Percentiles rank a stretch among this genome's conserved stretches.
Conservation (phyloP, 345 rosid species). For the Combretum micranthum region DNA sequence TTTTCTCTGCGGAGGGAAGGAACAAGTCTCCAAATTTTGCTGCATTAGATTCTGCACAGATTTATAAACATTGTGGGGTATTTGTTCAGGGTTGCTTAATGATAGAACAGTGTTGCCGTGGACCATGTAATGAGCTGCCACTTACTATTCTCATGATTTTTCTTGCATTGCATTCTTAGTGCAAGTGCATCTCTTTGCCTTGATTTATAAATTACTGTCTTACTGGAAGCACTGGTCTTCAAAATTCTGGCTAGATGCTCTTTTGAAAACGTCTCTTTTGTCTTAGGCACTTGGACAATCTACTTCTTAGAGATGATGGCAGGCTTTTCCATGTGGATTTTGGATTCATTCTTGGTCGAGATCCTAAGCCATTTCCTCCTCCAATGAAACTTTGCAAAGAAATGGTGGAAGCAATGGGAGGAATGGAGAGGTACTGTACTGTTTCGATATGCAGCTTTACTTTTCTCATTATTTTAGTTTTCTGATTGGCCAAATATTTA, state of each 20-base stretch:
- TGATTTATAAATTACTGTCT: background rate
- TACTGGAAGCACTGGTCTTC: background rate
- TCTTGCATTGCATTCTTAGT: no score
- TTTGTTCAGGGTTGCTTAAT: no score
- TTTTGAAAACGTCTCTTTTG: constrained; percentile 12
- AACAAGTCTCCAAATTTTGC: no score
- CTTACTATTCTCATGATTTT: no score
- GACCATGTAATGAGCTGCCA: no score
- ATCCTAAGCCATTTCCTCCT: constrained; percentile 98
- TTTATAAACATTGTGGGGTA: no score
- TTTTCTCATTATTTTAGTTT: background rate
- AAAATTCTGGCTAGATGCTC: constrained; percentile 6
- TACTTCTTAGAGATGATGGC: constrained; percentile 93
- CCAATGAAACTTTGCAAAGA: constrained; percentile 99
- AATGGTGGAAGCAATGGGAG: constrained; percentile 99
- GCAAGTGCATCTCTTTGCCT: background rate
- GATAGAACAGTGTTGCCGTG: no score
- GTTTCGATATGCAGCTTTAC: background rate
- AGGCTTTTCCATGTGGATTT: constrained; percentile 97
- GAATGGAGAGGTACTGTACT: constrained; percentile 75
- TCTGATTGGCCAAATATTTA: background rate
- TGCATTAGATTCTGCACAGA: no score
- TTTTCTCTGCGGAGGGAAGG: no score
- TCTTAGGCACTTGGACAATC: constrained; percentile 89
- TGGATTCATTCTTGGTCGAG: constrained; percentile 94